Base-by-base conservation (phyloP, 2,329 filamentous ascomycete genomes). In the Xylariaceae sp. region DNA sequence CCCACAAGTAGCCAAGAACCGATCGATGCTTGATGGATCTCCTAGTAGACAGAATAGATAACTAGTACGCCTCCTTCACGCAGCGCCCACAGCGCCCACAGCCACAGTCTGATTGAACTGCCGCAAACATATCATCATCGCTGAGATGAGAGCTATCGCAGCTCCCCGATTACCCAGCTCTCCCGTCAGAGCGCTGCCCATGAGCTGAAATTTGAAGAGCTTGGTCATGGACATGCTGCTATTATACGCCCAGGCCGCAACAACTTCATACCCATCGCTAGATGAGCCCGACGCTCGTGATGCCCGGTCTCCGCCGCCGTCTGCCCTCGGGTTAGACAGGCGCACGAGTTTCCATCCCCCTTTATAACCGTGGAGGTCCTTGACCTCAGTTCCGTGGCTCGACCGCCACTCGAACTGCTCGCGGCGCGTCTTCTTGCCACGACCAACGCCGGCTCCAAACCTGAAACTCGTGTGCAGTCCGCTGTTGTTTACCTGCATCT, bases 381-480 rank as follows among this genome's bases (percentile, higher is more conserved):
- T 61, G 27, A 76, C 66, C 42, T 71, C 73, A 5, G 58, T 59
- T 40, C 71, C 70, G 26, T 61, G 63, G 50, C 68, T 70, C 50
- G 69, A 64, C 2, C 74, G 71, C 75, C 75, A 77, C 64, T 76
- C 71, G 55, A 74, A 77, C n/a, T 60, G 45, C 63, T 76, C 74
- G 37, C 51, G 41, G 6, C 58, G 58, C 35, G 59, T 59, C 41
- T 50, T 50, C 50, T 56, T 56, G 41, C 58, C 58, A 3, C 31
- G 26, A 51, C 62, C 63, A 43, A 64, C 54, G 35, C 67, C 64
- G 40, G 72, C 64, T 47, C 71, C 67, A 45, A 73, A 66, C 11
- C 55, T 44, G 53, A 73, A 73, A 4, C 53, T 51, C 41, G 68
- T n/a, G 55, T 62, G 57, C 11, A 51, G 53, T 4, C 49, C 6